These are phyloP conservation scores for Leccinum disarticulatum DNA, from an alignment of 768 basidiomycete species.

Conservation along the genomic window DNA sequence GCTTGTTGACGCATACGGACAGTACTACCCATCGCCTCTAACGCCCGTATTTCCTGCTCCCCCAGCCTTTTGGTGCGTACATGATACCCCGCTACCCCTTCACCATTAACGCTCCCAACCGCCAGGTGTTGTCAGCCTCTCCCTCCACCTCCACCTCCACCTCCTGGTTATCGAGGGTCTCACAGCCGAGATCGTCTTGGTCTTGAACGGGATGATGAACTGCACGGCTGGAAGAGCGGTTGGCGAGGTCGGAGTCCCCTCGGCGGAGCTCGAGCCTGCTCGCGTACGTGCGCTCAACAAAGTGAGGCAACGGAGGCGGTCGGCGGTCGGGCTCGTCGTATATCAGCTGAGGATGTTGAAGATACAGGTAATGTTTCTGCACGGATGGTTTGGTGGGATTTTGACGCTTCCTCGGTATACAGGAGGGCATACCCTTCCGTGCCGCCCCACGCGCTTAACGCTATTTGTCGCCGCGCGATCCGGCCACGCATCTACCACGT, in stretches of 20 bases:
- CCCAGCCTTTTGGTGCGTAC: too few relatives aligned
- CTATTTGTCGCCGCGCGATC: slow-evolving; percentile 38
- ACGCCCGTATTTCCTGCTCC: too few relatives aligned
- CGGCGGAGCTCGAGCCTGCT: slow-evolving; percentile 38
- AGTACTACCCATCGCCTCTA: too few relatives aligned
- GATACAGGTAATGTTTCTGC: slow-evolving; percentile 32
- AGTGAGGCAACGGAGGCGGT: slow-evolving; percentile 45
- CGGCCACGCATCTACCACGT: slow-evolving; percentile 13
- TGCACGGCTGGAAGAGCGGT: slow-evolving; percentile 33
- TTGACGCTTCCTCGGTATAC: slow-evolving; percentile 29
- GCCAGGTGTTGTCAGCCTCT: too few relatives aligned
- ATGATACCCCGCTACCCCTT: too few relatives aligned
- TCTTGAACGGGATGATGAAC: too few relatives aligned
- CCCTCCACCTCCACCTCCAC: too few relatives aligned
- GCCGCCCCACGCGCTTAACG: slow-evolving; percentile 38
- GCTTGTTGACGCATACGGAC: too few relatives aligned
- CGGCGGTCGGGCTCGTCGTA: slow-evolving; percentile 43
- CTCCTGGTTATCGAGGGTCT: too few relatives aligned
- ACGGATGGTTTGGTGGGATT: not conserved
- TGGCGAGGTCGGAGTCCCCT: slow-evolving; percentile 39
- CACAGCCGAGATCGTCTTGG: too few relatives aligned
- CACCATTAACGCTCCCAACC: too few relatives aligned
- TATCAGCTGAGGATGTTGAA: slow-evolving; percentile 32
- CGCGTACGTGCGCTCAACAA: slow-evolving; percentile 28
- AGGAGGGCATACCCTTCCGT: slow-evolving; percentile 57